These are phyloP conservation scores for Penicillium sp. DNA, from an alignment of 2,329 filamentous ascomycete genomes.

Conservation along the genomic window DNA sequence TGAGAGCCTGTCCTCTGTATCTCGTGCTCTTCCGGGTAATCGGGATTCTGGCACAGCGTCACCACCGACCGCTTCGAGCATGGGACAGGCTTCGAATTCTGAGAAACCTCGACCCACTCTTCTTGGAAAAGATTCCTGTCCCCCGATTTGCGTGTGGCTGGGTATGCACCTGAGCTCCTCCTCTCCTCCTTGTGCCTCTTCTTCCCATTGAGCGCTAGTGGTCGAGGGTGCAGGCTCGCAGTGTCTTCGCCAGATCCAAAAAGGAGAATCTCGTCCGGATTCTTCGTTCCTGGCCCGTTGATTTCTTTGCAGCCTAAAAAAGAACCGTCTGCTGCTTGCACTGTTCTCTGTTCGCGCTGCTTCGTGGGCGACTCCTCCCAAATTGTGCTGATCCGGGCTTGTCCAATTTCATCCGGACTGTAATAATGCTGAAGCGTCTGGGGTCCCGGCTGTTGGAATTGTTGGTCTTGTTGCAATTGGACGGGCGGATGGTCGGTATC, in stretches of 20 bases:
- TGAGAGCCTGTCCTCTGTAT: constrained; percentile 25
- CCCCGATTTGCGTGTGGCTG: constrained; percentile 16
- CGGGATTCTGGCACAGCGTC: constrained; percentile 31
- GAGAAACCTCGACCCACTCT: constrained; percentile 37
- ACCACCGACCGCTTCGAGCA: constrained; percentile 37
- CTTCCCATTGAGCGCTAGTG: constrained; percentile 29
- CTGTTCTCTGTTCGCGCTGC: constrained; percentile 25
- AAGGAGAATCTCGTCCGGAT: constrained; percentile 44
- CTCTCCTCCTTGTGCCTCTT: constrained; percentile 28
- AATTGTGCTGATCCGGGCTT: constrained; percentile 42
- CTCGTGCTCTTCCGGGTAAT: constrained; percentile 22
- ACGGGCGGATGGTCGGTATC: constrained; percentile 15
- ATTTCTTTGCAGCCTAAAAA: constrained; percentile 49
- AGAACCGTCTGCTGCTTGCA: constrained; percentile 38
- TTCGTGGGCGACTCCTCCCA: constrained; percentile 38
- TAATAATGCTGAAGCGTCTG: constrained; percentile 37
- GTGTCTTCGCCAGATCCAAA: constrained; percentile 37
- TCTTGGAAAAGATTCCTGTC: constrained; percentile 31
- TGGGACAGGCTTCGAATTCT: constrained; percentile 41
- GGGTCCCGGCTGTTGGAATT: constrained; percentile 8
- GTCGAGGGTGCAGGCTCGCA: constrained; percentile 29
- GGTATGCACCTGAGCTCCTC: constrained; percentile 15
- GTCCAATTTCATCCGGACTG: constrained; percentile 45
- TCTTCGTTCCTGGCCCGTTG: constrained; percentile 37
- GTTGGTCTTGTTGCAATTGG: constrained; percentile 5